Percentiles rank a stretch among this genome's conserved stretches.
phyloP scores from a whole-genome alignment of 2,329 filamentous ascomycete genomes.

The Periglandula ipomoeae region DNA sequence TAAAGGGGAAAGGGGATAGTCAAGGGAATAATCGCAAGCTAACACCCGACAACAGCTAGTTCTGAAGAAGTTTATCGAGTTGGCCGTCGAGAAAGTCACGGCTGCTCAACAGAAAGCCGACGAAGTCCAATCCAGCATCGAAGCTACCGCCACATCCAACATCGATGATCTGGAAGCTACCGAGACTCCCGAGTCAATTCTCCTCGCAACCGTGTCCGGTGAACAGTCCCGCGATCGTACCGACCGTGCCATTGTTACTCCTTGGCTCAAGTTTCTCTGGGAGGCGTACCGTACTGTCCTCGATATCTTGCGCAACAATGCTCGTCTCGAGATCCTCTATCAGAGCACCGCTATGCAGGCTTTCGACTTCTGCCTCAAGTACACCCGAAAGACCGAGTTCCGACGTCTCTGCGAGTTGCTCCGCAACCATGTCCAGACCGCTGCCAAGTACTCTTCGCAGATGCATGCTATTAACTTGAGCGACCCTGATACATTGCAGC shows the following conservation, averaged over 20 bases:
- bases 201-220: slow-evolving; percentile 93
- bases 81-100: slow-evolving; percentile 92
- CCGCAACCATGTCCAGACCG: slow-evolving; percentile 97
- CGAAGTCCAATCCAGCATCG: slow-evolving; percentile 81
- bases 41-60: slow-evolving; percentile 51
- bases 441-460: slow-evolving; percentile 96
- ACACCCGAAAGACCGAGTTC: slow-evolving; percentile 98
- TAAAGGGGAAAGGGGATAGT: neutral
- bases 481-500: slow-evolving; percentile 93
- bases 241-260: slow-evolving; percentile 94
- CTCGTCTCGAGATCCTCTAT: slow-evolving; percentile 93
- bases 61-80: slow-evolving; percentile 94
- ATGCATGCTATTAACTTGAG: slow-evolving; percentile 99
- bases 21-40: slow-evolving; percentile 6
- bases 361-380: slow-evolving; percentile 98
- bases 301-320: slow-evolving; percentile 98
- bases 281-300: slow-evolving; percentile 98
- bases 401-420: slow-evolving; percentile 95
- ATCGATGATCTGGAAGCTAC: slow-evolving; percentile 93
- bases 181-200: slow-evolving; percentile 96
- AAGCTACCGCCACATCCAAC: slow-evolving; percentile 60
- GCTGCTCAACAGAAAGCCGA: slow-evolving; percentile 94
- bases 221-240: slow-evolving; percentile 97
- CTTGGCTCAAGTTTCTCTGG: slow-evolving; percentile 99
- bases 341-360: slow-evolving; percentile 97